These are phyloP conservation scores for Styphnolobium japonicum DNA, from an alignment of 306 rosid species.

Conservation along the genomic window DNA sequence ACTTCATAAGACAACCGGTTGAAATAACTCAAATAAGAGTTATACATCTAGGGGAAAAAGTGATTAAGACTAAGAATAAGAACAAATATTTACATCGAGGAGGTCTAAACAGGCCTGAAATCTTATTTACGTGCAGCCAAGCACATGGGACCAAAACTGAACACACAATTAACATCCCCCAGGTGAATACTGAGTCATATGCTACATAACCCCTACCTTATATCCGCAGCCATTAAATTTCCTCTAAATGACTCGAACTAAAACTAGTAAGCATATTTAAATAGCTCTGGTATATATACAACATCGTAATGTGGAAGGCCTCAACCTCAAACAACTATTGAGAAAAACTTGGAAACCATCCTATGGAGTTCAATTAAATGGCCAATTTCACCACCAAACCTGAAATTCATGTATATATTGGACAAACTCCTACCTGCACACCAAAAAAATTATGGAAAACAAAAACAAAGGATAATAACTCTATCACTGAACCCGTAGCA, in stretches of 20 bases:
- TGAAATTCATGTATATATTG: background rate
- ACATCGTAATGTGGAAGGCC: background rate
- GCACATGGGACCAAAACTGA: background rate
- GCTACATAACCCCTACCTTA: background rate
- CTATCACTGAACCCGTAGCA: background rate
- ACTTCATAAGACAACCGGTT: background rate
- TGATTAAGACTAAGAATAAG: background rate
- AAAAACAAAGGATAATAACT: conserved; percentile 1
- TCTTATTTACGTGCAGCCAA: conserved; percentile 4
- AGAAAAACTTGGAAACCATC: conserved; percentile 9
- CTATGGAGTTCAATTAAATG: background rate
- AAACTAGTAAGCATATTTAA: background rate
- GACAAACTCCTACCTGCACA: background rate
- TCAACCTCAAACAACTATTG: background rate
- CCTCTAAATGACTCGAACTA: conserved; percentile 10
- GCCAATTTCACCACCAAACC: background rate
- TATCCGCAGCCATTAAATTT: background rate
- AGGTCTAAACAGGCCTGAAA: conserved; percentile 15
- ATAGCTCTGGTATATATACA: background rate
- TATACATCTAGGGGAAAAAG: background rate
- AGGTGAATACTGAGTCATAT: background rate
- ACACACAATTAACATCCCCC: background rate
- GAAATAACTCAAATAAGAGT: conserved; percentile 8
- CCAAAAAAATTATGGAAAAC: conserved; percentile 5
- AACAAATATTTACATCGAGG: background rate